Conservation (phyloP, 2,329 filamentous ascomycete species). For the Trichoderma afroharzianum region DNA sequence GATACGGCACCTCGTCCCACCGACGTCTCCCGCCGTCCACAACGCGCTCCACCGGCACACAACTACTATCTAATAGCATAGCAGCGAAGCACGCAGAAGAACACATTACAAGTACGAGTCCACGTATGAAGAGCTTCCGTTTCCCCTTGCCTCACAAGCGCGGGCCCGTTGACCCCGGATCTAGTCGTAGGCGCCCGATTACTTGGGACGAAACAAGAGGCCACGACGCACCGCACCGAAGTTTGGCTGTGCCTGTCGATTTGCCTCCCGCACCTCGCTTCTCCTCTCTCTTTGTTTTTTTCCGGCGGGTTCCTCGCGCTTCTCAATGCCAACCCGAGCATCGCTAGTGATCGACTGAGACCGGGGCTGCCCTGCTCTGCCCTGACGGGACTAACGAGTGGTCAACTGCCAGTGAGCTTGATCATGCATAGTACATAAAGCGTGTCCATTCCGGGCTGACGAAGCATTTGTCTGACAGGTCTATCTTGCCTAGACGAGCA, state of each 20-base stretch:
- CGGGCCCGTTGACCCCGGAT: constrained; percentile 16
- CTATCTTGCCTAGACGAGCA: constrained; percentile 17
- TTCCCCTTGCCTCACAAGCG: constrained; percentile 6
- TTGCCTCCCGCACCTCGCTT: neutral
- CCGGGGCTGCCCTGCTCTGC: constrained; percentile 16
- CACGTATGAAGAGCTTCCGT: constrained; percentile 13
- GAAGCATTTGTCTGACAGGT: constrained; percentile 16
- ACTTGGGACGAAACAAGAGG: constrained; percentile 18
- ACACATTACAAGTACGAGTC: neutral
- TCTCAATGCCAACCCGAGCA: constrained; percentile 13
- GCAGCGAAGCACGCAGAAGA: neutral
- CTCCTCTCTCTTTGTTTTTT: neutral
- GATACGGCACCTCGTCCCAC: constrained; percentile 18
- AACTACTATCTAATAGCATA: neutral
- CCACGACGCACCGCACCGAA: constrained; percentile 1
- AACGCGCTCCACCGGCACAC: constrained; percentile 9
- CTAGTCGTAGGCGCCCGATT: constrained; percentile 19
- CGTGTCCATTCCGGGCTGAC: constrained; percentile 18
- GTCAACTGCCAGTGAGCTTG: constrained; percentile 13
- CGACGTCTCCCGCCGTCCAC: constrained; percentile 14
- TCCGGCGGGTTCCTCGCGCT: neutral
- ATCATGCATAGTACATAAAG: constrained; percentile 18
- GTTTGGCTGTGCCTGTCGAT: constrained; percentile 16
- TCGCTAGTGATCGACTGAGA: constrained; percentile 17
- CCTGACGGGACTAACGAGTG: neutral